phyloP scores from a whole-genome alignment of 148 eudicot genomes.

The Vaccinium vitisidaea region DNA sequence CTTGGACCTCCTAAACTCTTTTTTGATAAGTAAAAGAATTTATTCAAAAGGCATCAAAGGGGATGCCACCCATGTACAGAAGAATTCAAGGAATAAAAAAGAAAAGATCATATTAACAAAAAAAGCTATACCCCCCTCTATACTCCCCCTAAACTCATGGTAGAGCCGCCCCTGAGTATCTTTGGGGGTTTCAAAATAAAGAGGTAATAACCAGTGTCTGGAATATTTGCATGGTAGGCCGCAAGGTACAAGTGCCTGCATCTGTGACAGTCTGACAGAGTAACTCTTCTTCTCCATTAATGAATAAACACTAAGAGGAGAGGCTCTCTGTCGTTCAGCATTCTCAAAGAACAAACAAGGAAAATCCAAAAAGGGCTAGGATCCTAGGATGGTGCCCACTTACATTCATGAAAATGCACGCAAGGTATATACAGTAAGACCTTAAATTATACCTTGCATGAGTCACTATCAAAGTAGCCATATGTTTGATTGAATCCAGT shows the following conservation, averaged over 20 bases:
- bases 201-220: not conserved
- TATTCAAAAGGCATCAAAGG: no score
- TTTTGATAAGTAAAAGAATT: no score
- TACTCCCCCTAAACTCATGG: no score
- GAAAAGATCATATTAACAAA: no score
- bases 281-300: not conserved
- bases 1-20: no score
- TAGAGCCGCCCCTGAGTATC: no score
- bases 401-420: not conserved
- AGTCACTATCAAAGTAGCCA: constrained; percentile 44
- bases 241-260: not conserved
- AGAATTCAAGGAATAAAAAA: no score
- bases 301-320: constrained; percentile 5
- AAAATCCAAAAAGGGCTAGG: no score
- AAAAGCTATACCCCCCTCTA: no score
- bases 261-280: not conserved
- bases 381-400: not conserved
- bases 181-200: not conserved
- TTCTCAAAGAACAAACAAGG: not conserved
- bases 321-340: not conserved
- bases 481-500: constrained; percentile 55
- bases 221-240: not conserved
- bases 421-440: not conserved
- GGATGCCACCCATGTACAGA: no score
- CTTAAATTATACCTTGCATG: constrained; percentile 65